Base-by-base conservation (phyloP, 306 rosid species). In the Vigna unguiculata region DNA sequence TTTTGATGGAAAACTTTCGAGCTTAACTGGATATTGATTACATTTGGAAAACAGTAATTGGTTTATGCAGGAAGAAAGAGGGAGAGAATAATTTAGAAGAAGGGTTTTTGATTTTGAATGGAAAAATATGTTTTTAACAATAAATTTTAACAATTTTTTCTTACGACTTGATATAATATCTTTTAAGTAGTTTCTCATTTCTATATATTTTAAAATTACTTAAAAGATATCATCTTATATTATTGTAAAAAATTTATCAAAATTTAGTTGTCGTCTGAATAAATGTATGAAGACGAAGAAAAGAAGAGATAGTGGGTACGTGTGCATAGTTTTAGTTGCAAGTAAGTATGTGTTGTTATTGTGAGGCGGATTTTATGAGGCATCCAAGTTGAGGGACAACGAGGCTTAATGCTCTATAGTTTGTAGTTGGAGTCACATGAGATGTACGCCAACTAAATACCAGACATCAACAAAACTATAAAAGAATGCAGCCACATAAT, bases 401-500 rank as follows among this genome's bases (percentile, higher is more conserved):
- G 76, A 78, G 64, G 69, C 72, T 74, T 69, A 69, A 74, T 43
- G 73, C 22, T 77, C 64, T 32, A 21, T 28, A 21, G 73, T 67
- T 81, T 82, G 74, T 83, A 12, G 77, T 84, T 86, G 93, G 91
- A 83, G 59, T 78, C 78, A 81, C 86, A 87, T 87, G 86, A 77
- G 65, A 75, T 71, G 79, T 57, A 74, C 19, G 20, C 72, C 62
- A 66, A 64, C 75, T 64, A 17, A 49, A 60, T 71, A 79, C 32
- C 30, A 74, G 88, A 84, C 87, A 84, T 24, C 9, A 51, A 84
- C 88, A 83, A 86, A 83, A 60, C 75, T 78, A 73, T 88, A 90
- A 90, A 52, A 76, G 83, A 83, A 85, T 83, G 87, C 82, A 60
- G 87, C 91, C 96, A 88, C 17, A 61, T 64, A 85, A 1, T 76